Evolutionary conservation across 305 asterid species (phyloP).

Genomic region (Andrographis paniculata): DNA sequence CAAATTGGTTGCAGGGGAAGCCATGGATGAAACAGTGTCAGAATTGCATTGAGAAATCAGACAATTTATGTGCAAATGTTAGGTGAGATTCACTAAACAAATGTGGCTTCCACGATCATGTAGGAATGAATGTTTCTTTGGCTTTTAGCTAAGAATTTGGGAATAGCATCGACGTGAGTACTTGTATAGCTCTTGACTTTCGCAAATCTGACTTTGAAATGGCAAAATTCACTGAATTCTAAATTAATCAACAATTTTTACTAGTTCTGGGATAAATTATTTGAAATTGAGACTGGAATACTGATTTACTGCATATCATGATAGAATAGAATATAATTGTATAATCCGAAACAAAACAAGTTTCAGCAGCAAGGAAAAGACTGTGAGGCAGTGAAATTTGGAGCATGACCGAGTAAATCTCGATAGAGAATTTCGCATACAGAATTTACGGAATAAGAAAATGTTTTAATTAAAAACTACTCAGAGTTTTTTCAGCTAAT

Average conservation of each 20-base stretch:
- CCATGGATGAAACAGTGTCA: constrained; percentile 10
- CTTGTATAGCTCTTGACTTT: constrained; percentile 10
- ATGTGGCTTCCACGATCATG: constrained; percentile 16
- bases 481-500: no score
- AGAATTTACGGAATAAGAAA: no score
- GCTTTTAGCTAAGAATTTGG: constrained; percentile 14
- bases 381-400: no score
- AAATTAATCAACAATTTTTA: background rate
- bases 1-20: background rate
- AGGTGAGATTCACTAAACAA: background rate
- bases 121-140: constrained; percentile 19
- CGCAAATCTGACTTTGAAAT: constrained; percentile 7
- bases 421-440: no score
- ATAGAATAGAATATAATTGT: no score
- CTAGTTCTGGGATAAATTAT: background rate
- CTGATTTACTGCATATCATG: no score
- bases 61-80: constrained; percentile 11
- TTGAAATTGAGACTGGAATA: no score
- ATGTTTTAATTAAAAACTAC: no score
- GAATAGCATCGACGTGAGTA: constrained; percentile 14
- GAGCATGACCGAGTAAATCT: no score
- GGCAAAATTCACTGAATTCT: background rate
- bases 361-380: no score
- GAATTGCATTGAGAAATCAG: background rate
- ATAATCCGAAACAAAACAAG: no score